A percentile compares a stretch with the other conserved stretches of the same genome.
Evolutionary conservation across 2,329 filamentous ascomycete genomes (phyloP).

Genomic region (Gaeumannomyces sp.): DNA sequence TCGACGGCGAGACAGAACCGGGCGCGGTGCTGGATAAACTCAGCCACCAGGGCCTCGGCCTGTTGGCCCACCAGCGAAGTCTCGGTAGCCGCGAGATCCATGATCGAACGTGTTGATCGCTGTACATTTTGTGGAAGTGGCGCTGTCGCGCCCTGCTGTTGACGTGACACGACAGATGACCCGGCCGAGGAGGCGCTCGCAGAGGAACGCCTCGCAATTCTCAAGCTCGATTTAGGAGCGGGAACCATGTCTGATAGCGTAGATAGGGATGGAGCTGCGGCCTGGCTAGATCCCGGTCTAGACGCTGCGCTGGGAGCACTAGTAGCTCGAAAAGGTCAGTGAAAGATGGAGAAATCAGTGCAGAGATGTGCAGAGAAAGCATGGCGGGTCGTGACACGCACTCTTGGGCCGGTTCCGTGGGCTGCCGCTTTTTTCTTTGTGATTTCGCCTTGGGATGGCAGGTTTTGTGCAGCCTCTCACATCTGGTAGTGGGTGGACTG

Average conservation of each 20-base stretch:
- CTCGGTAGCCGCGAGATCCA: neutral
- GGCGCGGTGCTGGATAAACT: neutral
- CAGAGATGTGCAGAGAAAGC: neutral
- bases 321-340: neutral
- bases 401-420: neutral
- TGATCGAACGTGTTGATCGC: neutral
- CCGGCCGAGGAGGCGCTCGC: neutral
- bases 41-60: neutral
- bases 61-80: neutral
- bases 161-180: neutral
- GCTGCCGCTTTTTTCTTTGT: conserved; percentile 2
- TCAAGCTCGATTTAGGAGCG: too few relatives aligned
- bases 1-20: neutral
- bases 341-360: neutral
- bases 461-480: conserved; percentile 8
- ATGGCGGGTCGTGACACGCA: neutral
- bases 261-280: too few relatives aligned
- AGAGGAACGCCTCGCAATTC: too few relatives aligned
- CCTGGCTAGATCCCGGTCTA: neutral
- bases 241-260: neutral
- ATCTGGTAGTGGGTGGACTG: conserved; percentile 1
- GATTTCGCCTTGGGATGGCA: conserved; percentile 8
- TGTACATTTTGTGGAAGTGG: neutral
- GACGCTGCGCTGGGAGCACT: neutral
- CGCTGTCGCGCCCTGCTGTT: neutral